Conservation (phyloP, 2,329 filamentous ascomycete species). For the Nannizziopsis arthrosporioides region DNA sequence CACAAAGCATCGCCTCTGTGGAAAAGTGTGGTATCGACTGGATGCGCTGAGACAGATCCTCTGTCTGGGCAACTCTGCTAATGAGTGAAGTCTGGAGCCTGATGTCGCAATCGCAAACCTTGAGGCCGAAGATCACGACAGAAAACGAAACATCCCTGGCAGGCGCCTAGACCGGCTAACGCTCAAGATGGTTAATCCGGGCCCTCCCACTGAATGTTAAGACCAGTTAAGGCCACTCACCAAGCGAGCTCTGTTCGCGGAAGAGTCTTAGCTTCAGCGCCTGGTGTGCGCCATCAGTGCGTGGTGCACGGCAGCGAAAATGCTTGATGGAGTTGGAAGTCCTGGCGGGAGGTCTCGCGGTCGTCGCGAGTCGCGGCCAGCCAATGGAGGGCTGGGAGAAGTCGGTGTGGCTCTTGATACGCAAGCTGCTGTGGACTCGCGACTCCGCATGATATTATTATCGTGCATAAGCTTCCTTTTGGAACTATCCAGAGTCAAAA, state of each 20-base stretch:
- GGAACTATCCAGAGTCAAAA: too few relatives aligned
- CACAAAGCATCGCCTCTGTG: neutral
- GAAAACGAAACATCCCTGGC: neutral
- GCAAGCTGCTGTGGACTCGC: neutral
- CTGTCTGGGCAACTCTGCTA: conserved; percentile 6
- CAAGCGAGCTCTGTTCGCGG: conserved; percentile 1
- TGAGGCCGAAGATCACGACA: conserved; percentile 5
- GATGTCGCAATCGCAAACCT: conserved; percentile 12
- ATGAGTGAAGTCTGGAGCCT: conserved; percentile 8
- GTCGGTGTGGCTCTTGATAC: conserved; percentile 3
- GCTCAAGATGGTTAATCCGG: neutral
- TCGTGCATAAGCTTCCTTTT: neutral
- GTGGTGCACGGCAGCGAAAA: neutral
- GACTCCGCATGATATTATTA: neutral
- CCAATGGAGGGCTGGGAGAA: neutral
- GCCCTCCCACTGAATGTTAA: neutral
- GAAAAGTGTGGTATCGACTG: neutral
- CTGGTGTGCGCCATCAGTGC: neutral
- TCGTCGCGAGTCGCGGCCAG: neutral
- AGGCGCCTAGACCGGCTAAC: neutral
- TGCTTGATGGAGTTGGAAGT: neutral
- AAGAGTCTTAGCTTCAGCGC: neutral
- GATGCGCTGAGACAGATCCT: neutral
- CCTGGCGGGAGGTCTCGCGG: neutral
- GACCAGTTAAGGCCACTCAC: neutral